Percentiles rank a stretch among this genome's conserved stretches.
Evolutionary conservation across 2,329 filamentous ascomycete species (phyloP).

Genomic region (Fusarium sp.): DNA sequence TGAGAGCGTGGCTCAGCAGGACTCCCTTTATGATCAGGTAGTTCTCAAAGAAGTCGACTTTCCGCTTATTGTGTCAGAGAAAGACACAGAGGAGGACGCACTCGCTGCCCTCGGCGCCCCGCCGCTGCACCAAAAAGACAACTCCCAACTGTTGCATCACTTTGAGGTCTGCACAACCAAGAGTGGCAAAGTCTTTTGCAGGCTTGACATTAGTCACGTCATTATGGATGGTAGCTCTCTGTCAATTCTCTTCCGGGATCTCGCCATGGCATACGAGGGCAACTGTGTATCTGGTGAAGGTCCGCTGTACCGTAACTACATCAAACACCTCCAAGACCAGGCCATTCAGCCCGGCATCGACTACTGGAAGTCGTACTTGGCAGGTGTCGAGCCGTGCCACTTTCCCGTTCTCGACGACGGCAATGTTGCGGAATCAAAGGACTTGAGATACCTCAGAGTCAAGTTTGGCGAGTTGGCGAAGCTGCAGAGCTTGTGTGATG

Average conservation of each 20-base stretch:
- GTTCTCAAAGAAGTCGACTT: constrained; percentile 48
- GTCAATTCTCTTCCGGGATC: constrained; percentile 36
- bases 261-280: constrained; percentile 24
- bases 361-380: constrained; percentile 31
- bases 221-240: constrained; percentile 40
- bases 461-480: constrained; percentile 26
- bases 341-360: constrained; percentile 7
- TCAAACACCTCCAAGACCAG: constrained; percentile 21
- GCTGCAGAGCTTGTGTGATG: constrained; percentile 21
- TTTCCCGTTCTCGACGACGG: constrained; percentile 36
- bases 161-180: constrained; percentile 36
- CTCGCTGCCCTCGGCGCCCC: constrained; percentile 13
- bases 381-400: constrained; percentile 29
- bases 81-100: constrained; percentile 22
- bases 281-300: constrained; percentile 7
- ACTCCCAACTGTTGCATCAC: constrained; percentile 13
- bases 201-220: constrained; percentile 36
- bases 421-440: constrained; percentile 4
- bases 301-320: constrained; percentile 33
- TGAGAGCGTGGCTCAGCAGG: constrained; percentile 56
- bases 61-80: constrained; percentile 15
- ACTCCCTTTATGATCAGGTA: constrained; percentile 61
- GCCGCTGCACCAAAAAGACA: constrained; percentile 4
- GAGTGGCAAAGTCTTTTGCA: constrained; percentile 40
- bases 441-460: constrained; percentile 32